A percentile compares a stretch with the other conserved stretches of the same genome.
These are phyloP conservation scores for Tremella mesenterica DNA, from an alignment of 768 basidiomycete species.

Conservation along the genomic window DNA sequence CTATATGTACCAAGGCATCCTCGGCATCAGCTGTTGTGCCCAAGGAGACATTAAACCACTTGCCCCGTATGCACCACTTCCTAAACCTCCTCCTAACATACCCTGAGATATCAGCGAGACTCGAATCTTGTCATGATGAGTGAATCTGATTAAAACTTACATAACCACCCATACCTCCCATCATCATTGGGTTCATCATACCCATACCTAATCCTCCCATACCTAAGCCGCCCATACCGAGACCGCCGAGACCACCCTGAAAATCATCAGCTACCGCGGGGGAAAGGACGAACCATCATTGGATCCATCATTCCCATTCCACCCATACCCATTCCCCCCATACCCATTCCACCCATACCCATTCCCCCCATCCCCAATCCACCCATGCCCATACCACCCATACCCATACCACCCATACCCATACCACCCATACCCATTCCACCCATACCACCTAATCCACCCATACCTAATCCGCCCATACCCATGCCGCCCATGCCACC, in stretches of 20 bases:
- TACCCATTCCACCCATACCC: too few relatives aligned
- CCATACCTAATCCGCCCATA: constrained; percentile 40
- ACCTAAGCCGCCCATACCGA: constrained; percentile 42
- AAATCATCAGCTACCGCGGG: background rate
- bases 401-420: constrained; percentile 47
- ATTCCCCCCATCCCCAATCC: constrained; percentile 27
- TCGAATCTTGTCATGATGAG: background rate
- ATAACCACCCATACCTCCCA: constrained; percentile 30
- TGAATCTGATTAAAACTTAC: background rate
- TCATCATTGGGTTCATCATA: constrained; percentile 51
- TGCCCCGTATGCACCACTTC: constrained; percentile 37
- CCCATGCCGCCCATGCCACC: constrained; percentile 41
- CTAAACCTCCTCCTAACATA: constrained; percentile 38
- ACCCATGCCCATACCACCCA: constrained; percentile 47
- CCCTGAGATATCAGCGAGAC: constrained; percentile 16
- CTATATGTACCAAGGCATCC: constrained; percentile 37
- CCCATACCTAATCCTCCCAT: constrained; percentile 46
- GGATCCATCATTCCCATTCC: constrained; percentile 18
- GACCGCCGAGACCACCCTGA: constrained; percentile 28
- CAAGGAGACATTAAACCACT: constrained; percentile 25
- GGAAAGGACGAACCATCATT: constrained; percentile 7
- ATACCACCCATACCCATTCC: constrained; percentile 27
- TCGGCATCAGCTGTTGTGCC: constrained; percentile 28
- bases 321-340: constrained; percentile 24
- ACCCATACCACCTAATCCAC: constrained; percentile 49